Base-by-base conservation (phyloP, 192 early-diverging fungal genomes). In the Pecoramyces ruminantium region DNA sequence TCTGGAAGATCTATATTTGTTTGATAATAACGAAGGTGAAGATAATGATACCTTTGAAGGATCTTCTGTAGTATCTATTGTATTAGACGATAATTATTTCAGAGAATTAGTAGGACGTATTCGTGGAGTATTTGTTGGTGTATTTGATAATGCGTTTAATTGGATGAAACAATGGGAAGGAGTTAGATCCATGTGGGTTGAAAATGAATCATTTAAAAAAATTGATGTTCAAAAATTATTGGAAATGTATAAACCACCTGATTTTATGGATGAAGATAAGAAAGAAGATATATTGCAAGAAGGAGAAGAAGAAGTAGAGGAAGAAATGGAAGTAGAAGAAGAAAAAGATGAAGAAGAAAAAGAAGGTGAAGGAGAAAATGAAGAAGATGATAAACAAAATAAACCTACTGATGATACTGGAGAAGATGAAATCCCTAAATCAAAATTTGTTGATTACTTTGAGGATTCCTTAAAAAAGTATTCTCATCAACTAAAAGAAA, bases 31-130 rank as follows among this genome's bases (percentile, higher is more conserved):
- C 6, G 85, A 87, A 12, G 78, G 87, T 27, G 89, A 91, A 79
- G 90, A 90, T 28, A 29, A 83, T 2, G 89, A 89, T 77, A 87
- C 85, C 67, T 84, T 84, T 30, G 90, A 91, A 67, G 90, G 90
- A 12, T 87, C 90, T 0, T 86, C 87, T 77, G 77, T 90, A 14
- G 85, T 83, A 17, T 28, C 80, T 13, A 91, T 92, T 42, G 82
- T 92, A 30, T 80, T 81, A 16, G 90, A 92, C 42, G 86, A 87
- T 29, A 85, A 81, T 21, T 92, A 90, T 81, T 92, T 90, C 77
- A 81, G 84, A 17, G 90, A 91, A 81, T 28, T 89, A 2, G 88
- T 87, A 79, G 90, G 90, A 29, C 81, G 90, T 29, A 87, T 91
- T 29, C 86, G 90, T 17, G 90, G 90, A 40, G 81, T 82, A 21